Conservation (phyloP, 2,329 filamentous ascomycete genomes). For the Apiospora pterosperma region DNA sequence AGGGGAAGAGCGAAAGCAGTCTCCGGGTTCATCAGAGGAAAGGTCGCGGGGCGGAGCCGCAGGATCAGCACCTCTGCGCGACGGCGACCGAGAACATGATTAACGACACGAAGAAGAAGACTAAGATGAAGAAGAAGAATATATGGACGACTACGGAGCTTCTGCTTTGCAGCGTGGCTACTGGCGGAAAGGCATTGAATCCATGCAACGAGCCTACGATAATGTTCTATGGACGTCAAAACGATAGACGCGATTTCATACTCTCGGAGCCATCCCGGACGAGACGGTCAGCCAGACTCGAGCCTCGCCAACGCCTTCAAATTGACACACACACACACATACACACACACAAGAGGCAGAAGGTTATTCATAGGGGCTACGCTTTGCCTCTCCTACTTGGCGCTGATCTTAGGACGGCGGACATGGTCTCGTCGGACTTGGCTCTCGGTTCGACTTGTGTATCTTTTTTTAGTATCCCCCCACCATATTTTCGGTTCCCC, state of each 20-base stretch:
- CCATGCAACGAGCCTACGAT: not conserved
- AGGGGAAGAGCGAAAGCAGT: conserved; percentile 9
- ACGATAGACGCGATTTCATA: not conserved
- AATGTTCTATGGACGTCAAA: not conserved
- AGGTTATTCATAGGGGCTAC: not conserved
- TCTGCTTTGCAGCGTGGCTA: not conserved
- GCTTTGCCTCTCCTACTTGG: not conserved
- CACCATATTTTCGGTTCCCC: not conserved
- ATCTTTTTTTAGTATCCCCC: conserved; percentile 2
- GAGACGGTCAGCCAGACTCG: not conserved
- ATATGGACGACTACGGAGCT: not conserved
- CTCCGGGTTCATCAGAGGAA: conserved; percentile 10
- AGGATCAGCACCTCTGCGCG: conserved; percentile 3
- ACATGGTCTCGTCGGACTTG: not conserved
- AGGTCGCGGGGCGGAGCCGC: conserved; percentile 6
- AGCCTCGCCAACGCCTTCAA: not conserved
- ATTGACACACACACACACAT: not conserved
- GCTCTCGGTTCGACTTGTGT: conserved; percentile 4
- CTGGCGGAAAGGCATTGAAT: not conserved
- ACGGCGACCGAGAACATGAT: conserved; percentile 10
- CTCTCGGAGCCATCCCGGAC: not conserved
- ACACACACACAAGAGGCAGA: not conserved
- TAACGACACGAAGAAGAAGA: not conserved
- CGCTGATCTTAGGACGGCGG: not conserved
- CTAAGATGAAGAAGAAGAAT: not conserved